A percentile compares a stretch with the other conserved stretches of the same genome.
Evolutionary conservation across 805 yeast species (phyloP).

Genomic region (Lipomyces orientalis): DNA sequence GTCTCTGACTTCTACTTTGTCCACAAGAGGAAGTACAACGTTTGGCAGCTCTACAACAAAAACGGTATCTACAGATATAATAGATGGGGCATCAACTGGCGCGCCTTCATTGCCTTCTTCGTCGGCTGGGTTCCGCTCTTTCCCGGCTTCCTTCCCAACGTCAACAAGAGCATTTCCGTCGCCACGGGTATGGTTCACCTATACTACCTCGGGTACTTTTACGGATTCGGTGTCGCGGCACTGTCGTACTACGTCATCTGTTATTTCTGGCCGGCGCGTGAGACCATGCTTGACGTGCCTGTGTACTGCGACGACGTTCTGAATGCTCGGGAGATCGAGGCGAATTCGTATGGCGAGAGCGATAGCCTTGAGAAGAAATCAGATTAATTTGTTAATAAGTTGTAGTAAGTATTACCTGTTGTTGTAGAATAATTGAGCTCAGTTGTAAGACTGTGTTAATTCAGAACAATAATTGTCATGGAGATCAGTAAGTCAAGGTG

Average conservation of each 20-base stretch:
- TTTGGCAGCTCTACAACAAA: slow-evolving; percentile 51
- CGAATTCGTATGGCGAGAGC: slow-evolving; percentile 1
- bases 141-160: slow-evolving; percentile 35
- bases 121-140: slow-evolving; percentile 39
- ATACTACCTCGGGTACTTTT: slow-evolving; percentile 39
- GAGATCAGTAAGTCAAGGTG: background rate
- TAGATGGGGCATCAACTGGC: slow-evolving; percentile 52
- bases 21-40: slow-evolving; percentile 50
- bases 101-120: slow-evolving; percentile 50
- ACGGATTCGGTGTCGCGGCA: slow-evolving; percentile 35
- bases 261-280: slow-evolving; percentile 28
- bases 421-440: background rate
- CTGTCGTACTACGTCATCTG: slow-evolving; percentile 26
- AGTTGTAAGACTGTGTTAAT: too few relatives aligned
- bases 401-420: background rate
- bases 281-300: slow-evolving; percentile 29
- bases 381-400: too few relatives aligned
- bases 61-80: slow-evolving; percentile 52
- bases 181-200: slow-evolving; percentile 23
- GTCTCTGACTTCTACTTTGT: slow-evolving; percentile 50
- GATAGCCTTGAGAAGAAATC: background rate
- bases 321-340: slow-evolving; percentile 22
- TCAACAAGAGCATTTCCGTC: slow-evolving; percentile 18
- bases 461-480: too few relatives aligned
- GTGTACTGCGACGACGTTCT: slow-evolving; percentile 26